These are phyloP conservation scores for Heliamphora exappendiculata DNA, from an alignment of 148 eudicot species.

Conservation along the genomic window DNA sequence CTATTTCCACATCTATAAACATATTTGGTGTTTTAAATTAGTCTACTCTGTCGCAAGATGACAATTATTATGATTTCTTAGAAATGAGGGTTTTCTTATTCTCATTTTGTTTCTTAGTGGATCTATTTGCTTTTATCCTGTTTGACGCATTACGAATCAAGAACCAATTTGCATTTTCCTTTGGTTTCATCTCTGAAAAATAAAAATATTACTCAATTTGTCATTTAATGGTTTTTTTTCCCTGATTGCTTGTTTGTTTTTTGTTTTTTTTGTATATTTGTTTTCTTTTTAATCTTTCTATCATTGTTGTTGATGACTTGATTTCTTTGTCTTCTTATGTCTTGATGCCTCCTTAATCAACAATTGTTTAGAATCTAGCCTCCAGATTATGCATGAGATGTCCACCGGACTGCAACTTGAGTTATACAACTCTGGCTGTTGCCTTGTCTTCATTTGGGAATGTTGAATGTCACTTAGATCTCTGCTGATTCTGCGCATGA, in stretches of 20 bases:
- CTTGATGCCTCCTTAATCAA: background rate
- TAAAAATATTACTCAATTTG: background rate
- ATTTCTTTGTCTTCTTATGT: background rate
- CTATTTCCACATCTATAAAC: background rate
- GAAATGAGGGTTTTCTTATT: background rate
- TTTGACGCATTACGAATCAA: background rate
- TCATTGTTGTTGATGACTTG: background rate
- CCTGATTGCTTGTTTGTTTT: background rate
- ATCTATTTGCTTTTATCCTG: background rate
- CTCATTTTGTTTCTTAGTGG: background rate
- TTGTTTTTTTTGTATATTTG: background rate
- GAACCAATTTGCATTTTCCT: background rate
- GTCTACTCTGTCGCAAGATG: background rate
- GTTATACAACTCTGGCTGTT: background rate
- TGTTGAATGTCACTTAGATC: background rate
- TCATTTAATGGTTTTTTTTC: too few relatives aligned
- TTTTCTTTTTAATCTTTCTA: background rate
- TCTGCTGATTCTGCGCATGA: constrained; percentile 8
- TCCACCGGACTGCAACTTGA: background rate
- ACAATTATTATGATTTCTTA: background rate
- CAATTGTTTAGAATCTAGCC: background rate
- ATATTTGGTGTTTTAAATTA: background rate
- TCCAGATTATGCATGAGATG: background rate
- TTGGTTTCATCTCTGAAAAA: background rate
- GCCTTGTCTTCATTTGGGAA: background rate